These are phyloP conservation scores for Datura wrightii DNA, from an alignment of 257 asterid genomes.

Conservation along the genomic window DNA sequence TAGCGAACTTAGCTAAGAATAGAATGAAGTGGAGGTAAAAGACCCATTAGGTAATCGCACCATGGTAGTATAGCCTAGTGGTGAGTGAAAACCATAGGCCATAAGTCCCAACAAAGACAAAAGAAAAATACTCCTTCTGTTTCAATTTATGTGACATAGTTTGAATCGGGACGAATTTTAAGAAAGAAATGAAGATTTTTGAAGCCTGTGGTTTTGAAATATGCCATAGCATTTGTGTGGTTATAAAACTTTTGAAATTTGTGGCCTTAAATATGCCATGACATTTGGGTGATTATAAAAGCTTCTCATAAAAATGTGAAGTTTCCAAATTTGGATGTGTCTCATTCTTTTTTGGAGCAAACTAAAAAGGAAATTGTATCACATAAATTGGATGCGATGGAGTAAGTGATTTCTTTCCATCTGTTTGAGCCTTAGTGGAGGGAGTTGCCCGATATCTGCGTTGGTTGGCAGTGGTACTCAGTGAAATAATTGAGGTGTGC, in stretches of 20 bases:
- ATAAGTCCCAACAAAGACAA: neutral
- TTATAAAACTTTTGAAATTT: neutral
- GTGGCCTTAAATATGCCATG: neutral
- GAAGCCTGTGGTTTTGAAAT: too few species aligned
- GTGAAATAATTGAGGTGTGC: too few species aligned
- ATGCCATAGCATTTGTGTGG: too few species aligned
- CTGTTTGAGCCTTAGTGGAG: neutral
- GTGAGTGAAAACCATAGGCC: neutral
- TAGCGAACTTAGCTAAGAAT: neutral
- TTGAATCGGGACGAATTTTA: too few species aligned
- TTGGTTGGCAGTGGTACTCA: neutral
- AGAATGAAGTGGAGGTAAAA: conserved; percentile 4
- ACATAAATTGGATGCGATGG: neutral
- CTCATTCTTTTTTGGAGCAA: neutral
- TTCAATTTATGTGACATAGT: too few species aligned
- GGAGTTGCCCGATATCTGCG: neutral
- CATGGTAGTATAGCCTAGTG: neutral
- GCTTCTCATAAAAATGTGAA: neutral
- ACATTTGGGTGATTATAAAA: neutral
- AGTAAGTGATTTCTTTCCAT: neutral
- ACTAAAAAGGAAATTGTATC: neutral
- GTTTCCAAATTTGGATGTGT: neutral
- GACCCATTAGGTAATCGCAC: conserved; percentile 1
- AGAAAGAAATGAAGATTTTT: too few species aligned
- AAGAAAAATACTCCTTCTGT: too few species aligned